Evolutionary conservation across 768 basidiomycete species (phyloP).

Genomic region (Boletellus ananiceps): DNA sequence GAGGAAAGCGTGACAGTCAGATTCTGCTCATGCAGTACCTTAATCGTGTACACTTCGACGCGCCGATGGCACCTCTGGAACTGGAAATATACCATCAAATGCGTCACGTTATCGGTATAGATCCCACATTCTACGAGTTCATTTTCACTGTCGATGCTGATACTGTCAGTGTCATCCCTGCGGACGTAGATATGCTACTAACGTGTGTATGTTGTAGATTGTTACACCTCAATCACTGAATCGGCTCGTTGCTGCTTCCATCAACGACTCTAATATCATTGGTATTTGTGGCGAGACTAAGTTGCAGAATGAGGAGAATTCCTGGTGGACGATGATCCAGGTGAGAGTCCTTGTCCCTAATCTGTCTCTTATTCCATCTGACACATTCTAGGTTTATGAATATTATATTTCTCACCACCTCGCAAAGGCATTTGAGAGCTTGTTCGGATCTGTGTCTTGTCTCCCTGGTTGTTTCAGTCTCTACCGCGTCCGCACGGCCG

Average conservation of each 20-base stretch:
- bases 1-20: constrained; percentile 68
- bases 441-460: constrained; percentile 70
- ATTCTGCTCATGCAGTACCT: constrained; percentile 63
- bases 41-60: constrained; percentile 64
- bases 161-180: constrained; percentile 38
- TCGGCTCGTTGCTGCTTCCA: constrained; percentile 56
- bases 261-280: constrained; percentile 59
- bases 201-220: constrained; percentile 35
- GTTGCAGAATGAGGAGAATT: constrained; percentile 61
- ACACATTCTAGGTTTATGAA: constrained; percentile 49
- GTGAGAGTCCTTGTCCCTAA: constrained; percentile 23
- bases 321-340: constrained; percentile 80
- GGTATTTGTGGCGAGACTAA: constrained; percentile 70
- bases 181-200: constrained; percentile 2
- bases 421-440: constrained; percentile 63
- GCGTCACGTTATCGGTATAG: constrained; percentile 70
- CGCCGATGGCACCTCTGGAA: constrained; percentile 62
- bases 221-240: constrained; percentile 66
- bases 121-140: constrained; percentile 73
- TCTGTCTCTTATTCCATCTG: not conserved
- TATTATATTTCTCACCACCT: constrained; percentile 67
- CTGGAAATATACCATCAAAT: constrained; percentile 72
- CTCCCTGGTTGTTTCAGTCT: constrained; percentile 72
- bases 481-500: constrained; percentile 66
- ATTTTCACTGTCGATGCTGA: constrained; percentile 71